Base-by-base conservation (phyloP, 768 basidiomycete genomes). In the Pleurotus platypus region DNA sequence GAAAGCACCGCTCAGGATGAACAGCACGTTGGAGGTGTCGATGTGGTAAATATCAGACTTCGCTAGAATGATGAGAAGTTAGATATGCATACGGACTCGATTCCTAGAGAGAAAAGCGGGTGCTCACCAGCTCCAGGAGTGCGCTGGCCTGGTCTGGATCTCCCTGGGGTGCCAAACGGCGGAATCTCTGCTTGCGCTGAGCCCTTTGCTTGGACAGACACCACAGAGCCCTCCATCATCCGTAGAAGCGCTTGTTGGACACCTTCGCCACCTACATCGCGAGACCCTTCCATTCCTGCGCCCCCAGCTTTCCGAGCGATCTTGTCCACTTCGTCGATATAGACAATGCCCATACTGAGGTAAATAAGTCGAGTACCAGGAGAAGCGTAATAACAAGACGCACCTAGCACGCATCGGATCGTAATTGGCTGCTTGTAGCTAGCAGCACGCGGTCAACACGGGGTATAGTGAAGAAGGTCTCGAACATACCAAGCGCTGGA, bases 281-380 rank as follows among this genome's bases (percentile, higher is more conserved):
- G 80, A 4, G 87, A 83, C 3, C 86, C 84, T 61, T 91, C 90
- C 26, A 77, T 75, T 4, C 88, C 87, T 20, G 74, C 72, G 45
- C 80, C 71, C 6, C 62, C 68, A 5, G 77, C 67, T 63, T 83
- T 88, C 49, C 84, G 81, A 12, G 93, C 89, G 58, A 97, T 86
- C 74, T 98, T 98, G 74, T 98, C 96, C 1, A 94, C 77, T 73
- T 98, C 96, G 65, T 98, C 96, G 47, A 98, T 94, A 67, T 96
- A 96, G 30, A 98, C 87, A 59, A 98, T 97, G 5, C 95, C 95
- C 68, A 86, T 86, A 66, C 92, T 95, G 57, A n/a, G 43, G 47
- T 49, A 62, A 30, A 48, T 45, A 39, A 58, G n/a, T 48, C 47
- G 45, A 20, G 61, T 26, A 30, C 15, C 53, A 18, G 4, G 35